Base-by-base conservation (phyloP, 768 basidiomycete species). In the Xerocomellus intermedius region DNA sequence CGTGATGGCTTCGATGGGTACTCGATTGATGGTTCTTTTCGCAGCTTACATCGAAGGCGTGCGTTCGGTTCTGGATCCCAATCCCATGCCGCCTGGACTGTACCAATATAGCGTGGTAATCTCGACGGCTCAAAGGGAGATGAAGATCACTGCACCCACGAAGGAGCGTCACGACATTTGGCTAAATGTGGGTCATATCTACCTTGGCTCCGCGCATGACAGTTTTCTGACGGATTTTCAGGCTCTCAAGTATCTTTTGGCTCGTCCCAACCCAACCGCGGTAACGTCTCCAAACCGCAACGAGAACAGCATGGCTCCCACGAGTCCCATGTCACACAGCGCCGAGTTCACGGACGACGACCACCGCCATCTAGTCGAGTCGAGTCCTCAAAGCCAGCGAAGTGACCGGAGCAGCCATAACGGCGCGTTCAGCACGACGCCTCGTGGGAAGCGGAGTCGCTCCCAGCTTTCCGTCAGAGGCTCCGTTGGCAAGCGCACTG, bases 131-230 rank as follows among this genome's bases (percentile, higher is more conserved):
- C 90, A 94, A 58, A 81, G 96, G 54, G 97, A 99, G 74, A 97
- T 98, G 85, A 96, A 97, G 77, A 87, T 99, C 65, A 98, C 97
- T n/a, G 94, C 94, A 7, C 88, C 89, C 2, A 95, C 88, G 8
- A 91, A 91, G 68, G 97, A 98, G 61, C 81, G 95, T 50, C 97
- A 99, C 67, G 95, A 98, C 63, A 94, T 98, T 57, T 99, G 97
- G 97, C 77, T 93, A 50, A 89, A 86, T 72, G 94, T 94, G 70
- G 55, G 85, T 76, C 6, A 36, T 37, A 39, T 59, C 48, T 58
- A 30, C 8, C 46, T 56, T 54, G 24, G 52, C 32, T 55, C 52
- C 37, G 38, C 41, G 12, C 14, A 36, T 4, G 48, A 52, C 54
- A 30, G 48, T 51, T 58, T 54, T 59, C 47, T 61, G 36, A 47